Conservation (phyloP, 1,284 basidiomycete genomes). For the Neonothopanus nambi region DNA sequence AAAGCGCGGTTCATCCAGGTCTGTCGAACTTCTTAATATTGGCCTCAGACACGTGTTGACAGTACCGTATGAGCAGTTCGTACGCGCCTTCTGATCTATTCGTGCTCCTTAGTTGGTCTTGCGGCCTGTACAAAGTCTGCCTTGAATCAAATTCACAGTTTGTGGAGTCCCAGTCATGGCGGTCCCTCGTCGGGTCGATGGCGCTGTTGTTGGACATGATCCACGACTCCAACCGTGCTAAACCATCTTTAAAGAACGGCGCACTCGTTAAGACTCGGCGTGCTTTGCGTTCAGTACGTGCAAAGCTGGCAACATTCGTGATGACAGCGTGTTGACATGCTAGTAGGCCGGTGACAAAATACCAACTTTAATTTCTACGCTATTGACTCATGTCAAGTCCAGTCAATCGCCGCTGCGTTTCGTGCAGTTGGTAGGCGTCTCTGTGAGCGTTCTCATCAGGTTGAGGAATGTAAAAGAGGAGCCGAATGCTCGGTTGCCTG, state of each 20-base stretch:
- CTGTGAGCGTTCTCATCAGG: conserved; percentile 61
- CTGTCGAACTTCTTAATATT: conserved; percentile 22
- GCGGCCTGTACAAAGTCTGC: conserved; percentile 60
- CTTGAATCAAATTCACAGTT: conserved; percentile 45
- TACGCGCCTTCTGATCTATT: conserved; percentile 66
- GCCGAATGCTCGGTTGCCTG: conserved; percentile 39
- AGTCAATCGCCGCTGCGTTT: conserved; percentile 46
- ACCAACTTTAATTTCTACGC: conserved; percentile 46
- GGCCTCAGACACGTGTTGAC: background rate
- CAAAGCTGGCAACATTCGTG: conserved; percentile 1
- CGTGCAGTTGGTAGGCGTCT: conserved; percentile 57
- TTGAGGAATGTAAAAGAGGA: conserved; percentile 54
- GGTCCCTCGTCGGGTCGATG: conserved; percentile 49
- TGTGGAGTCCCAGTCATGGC: conserved; percentile 46
- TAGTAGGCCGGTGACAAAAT: conserved; percentile 50
- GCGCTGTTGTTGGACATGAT: conserved; percentile 63
- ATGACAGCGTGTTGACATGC: conserved; percentile 1
- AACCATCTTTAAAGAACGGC: conserved; percentile 60
- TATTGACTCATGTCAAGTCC: conserved; percentile 51
- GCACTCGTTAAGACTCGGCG: conserved; percentile 61
- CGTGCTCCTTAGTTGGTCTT: conserved; percentile 75
- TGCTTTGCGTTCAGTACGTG: conserved; percentile 60
- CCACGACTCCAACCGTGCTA: conserved; percentile 50
- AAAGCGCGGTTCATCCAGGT: conserved; percentile 53
- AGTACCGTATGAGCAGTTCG: conserved; percentile 38